Conservation (phyloP, 345 rosid genomes). For the Eucalyptus albens region DNA sequence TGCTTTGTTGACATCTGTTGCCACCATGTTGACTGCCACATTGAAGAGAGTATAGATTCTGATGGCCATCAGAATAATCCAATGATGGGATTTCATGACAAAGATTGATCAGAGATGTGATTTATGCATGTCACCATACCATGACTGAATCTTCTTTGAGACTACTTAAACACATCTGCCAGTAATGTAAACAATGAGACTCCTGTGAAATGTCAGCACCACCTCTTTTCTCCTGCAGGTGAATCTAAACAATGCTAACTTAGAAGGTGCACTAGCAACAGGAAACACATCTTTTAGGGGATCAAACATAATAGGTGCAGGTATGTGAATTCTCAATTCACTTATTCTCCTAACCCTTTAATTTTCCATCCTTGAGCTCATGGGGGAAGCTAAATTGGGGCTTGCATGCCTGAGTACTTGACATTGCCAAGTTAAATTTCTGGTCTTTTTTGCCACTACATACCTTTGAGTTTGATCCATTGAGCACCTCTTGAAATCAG, state of each 20-base stretch:
- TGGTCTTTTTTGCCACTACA: background rate
- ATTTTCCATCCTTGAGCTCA: background rate
- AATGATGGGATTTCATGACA: background rate
- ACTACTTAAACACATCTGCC: background rate
- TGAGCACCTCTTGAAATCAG: background rate
- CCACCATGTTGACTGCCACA: background rate
- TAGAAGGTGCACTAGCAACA: slow-evolving; percentile 87
- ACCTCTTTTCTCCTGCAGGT: slow-evolving; percentile 26
- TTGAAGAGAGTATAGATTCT: background rate
- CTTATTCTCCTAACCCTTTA: background rate
- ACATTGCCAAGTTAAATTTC: background rate
- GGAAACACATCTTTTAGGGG: slow-evolving; percentile 97
- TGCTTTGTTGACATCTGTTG: background rate
- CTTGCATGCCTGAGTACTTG: background rate
- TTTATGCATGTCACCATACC: background rate
- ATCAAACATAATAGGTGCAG: slow-evolving; percentile 81
- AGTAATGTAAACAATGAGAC: background rate
- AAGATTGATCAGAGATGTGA: background rate
- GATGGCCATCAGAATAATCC: background rate
- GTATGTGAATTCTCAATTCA: slow-evolving; percentile 7
- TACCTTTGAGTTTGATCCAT: background rate
- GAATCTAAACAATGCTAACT: slow-evolving; percentile 75
- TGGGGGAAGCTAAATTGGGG: background rate
- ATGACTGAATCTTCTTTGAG: background rate
- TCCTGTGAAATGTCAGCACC: background rate